A percentile compares a stretch with the other conserved stretches of the same genome.
Evolutionary conservation across 495 filamentous ascomycete genomes (phyloP).

Genomic region (Chaetomium fimeti): DNA sequence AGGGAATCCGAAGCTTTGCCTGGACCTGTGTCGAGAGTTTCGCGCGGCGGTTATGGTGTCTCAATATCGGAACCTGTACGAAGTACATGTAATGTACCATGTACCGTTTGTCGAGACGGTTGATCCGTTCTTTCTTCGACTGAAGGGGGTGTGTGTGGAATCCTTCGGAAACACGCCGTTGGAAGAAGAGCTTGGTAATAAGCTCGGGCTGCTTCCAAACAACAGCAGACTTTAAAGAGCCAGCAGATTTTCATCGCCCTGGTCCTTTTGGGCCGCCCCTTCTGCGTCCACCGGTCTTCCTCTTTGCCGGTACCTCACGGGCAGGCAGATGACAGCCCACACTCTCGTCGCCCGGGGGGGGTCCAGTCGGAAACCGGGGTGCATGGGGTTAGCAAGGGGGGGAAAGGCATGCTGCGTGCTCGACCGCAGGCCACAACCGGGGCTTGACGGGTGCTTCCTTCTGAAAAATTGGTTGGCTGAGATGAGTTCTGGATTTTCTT

Average conservation of each 20-base stretch:
- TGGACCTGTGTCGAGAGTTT: conserved; percentile 9
- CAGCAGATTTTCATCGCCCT: conserved; percentile 6
- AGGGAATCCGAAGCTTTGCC: not conserved
- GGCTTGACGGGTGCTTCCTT: conserved; percentile 26
- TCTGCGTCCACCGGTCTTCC: conserved; percentile 15
- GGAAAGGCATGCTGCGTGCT: conserved; percentile 24
- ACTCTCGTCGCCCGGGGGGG: conserved; percentile 10
- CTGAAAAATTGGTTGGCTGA: conserved; percentile 30
- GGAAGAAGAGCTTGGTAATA: not conserved
- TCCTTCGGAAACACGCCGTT: not conserved
- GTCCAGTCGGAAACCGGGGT: conserved; percentile 27
- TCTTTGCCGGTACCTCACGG: conserved; percentile 16
- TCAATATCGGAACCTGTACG: not conserved
- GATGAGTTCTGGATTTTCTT: conserved; percentile 1
- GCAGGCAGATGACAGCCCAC: conserved; percentile 2
- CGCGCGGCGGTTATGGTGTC: conserved; percentile 10
- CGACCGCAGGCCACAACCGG: conserved; percentile 29
- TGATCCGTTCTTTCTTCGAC: conserved; percentile 8
- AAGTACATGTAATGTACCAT: not conserved
- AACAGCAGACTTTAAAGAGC: not conserved
- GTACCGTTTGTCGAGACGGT: not conserved
- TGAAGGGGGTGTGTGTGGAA: not conserved
- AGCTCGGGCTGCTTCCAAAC: not conserved
- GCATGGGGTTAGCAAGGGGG: conserved; percentile 26
- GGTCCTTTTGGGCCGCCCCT: not conserved